Evolutionary conservation across 805 yeast genomes (phyloP), one percentile per base, ranked within the genome.

Genomic region (Candida vartiovaarae): DNA sequence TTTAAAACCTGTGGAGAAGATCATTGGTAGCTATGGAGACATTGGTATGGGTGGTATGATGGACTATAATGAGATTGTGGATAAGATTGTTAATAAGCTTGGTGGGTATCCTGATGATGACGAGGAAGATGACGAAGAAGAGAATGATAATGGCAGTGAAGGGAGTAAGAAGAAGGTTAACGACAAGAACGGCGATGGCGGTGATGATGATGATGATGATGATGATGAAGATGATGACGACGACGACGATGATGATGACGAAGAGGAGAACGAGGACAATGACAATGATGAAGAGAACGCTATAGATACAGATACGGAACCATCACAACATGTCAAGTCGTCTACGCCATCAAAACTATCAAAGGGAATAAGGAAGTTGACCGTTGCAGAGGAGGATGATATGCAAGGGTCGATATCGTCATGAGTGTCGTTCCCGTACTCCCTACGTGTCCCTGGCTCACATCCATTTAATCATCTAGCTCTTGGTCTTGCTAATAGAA

Each of bases 31-130:
- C 35, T 88, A 90, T 67, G 98, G 99, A 48, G 98, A 91, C 55
- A 89, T 93, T 44, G 98, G 98, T n/a, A 84, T 93, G 88, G 98
- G 99, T 39, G 98, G 99, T 43, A 93, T 93, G 98, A 84, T 90
- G 82, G 98, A 93, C 55, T 88, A 95, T 79, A 84, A 87, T 61
- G 97, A 90, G 61, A 83, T 93, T 54, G 96, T 89, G 20, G 95
- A 89, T 59, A 79, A 80, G 54, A 73, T 87, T 39, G 95, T 85
- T 23, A 71, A 80, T 64, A 83, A 82, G 59, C 67, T 89, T 51
- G 78, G 82, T 50, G 72, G 80, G 44, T 66, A 75, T 72, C 81
- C 82, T 20, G 74, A 76, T 41, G 75, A 69, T 28, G 80, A 74
- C 9, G 74, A 71, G 29, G 75, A 68, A 9, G 74, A 69, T 23